Base-by-base conservation (phyloP, 371 early-diverging fungal species). In the Rhizopus microsporus region DNA sequence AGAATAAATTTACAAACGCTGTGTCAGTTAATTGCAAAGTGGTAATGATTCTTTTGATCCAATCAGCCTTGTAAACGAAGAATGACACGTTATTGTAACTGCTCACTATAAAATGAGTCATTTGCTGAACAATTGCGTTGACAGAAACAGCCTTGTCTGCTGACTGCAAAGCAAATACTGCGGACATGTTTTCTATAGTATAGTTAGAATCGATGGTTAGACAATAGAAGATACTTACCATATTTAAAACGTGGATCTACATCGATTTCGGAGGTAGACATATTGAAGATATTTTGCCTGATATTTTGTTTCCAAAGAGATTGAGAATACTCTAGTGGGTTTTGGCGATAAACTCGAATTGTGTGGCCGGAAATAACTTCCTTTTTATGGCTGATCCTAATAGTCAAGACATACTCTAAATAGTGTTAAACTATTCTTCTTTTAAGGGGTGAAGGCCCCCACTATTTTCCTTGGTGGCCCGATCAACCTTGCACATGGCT, bases 241-340 rank as follows among this genome's bases (percentile, higher is more conserved):
- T 51, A 38, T 51, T 51, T 51, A 51, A 23, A 34, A 23, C 29
- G 15, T 23, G 52, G 52, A 51, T 51, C 52, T 39, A 51, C 30
- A 34, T 32, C 35, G 42, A 42, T 42, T 42, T 42, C 15, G 42
- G 42, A 42, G 42, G 42, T 42, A 42, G 1, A 42, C 42, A 42
- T 42, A 8, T 42, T 42, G 42, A 42, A 37, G 42, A 42, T 42
- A 42, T 42, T 42, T 42, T 42, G 42, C 42, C 42, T 42, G 42
- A 13, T 42, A 42, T n/a, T n/a, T n/a, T n/a, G n/a, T n/a, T n/a
- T n/a, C n/a, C n/a, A n/a, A n/a, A n/a, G n/a, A n/a, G n/a, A n/a
- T n/a, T 23, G 23, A 23, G 23, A 23, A 23, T 23, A 23, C 23
- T 23, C 23, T 23, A 23, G 23, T 23, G 0, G 23, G 23, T 23